Evolutionary conservation across 1,139 yeast genomes (phyloP).

Genomic region (Magnusiomyces paraingens): DNA sequence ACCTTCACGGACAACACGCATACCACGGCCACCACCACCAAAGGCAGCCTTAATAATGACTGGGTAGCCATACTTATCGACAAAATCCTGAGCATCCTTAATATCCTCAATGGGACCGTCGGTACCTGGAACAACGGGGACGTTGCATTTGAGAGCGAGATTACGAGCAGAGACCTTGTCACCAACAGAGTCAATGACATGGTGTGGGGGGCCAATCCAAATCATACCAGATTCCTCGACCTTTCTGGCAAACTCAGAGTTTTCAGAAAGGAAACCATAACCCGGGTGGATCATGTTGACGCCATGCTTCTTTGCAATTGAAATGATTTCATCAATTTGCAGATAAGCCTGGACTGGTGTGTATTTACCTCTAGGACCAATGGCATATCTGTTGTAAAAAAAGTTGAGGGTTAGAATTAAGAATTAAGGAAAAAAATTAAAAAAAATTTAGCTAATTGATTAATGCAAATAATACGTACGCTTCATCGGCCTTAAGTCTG

Average conservation of each 20-base stretch:
- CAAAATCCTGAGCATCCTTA: conserved; percentile 74
- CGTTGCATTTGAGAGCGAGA: conserved; percentile 73
- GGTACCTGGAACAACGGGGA: conserved; percentile 97
- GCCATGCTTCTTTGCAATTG: conserved; percentile 77
- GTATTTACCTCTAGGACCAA: conserved; percentile 83
- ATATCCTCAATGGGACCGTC: conserved; percentile 89
- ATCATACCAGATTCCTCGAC: conserved; percentile 88
- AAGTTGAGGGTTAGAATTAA: background rate
- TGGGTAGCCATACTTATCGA: conserved; percentile 80
- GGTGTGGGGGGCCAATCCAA: conserved; percentile 92
- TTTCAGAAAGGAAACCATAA: conserved; percentile 82
- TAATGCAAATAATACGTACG: conserved; percentile 20
- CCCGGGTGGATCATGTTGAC: conserved; percentile 99
- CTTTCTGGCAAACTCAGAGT: conserved; percentile 88
- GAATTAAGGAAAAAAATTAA: background rate
- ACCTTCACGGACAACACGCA: conserved; percentile 98
- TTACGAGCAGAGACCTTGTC: conserved; percentile 94
- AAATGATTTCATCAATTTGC: conserved; percentile 91
- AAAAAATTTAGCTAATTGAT: background rate
- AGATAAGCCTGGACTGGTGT: conserved; percentile 96
- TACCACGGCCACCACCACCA: conserved; percentile 99
- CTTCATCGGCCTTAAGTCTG: conserved; percentile 50
- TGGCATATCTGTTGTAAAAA: conserved; percentile 46
- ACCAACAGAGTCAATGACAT: conserved; percentile 93
- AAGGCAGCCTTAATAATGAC: conserved; percentile 98